Base-by-base conservation (phyloP, 805 yeast species). In the Starmerella apis region DNA sequence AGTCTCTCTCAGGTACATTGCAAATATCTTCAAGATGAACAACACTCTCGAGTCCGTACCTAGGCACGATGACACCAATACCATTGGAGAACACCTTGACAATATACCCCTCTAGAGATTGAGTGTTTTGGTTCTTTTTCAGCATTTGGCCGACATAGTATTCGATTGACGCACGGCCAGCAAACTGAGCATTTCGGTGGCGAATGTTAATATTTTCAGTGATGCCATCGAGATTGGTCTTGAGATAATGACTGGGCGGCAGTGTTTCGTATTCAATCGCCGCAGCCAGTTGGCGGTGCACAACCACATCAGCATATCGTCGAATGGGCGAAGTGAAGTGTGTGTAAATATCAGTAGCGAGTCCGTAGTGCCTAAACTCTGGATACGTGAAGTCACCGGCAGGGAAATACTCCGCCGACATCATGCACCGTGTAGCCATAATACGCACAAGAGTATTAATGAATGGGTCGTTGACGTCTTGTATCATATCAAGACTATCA, bases 311-410 rank as follows among this genome's bases (percentile, higher is more conserved):
- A 72, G 98, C 95, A 66, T 86, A 92, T 65, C 99, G 81, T 69
- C 99, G 80, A 63, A 92, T 92, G 9, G 99, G 99, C 1, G 96
- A 87, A 1, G 99, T 92, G 74, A 88, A 92, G 74, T 92, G 99
- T 1, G 99, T 92, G 67, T 92, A 92, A 42, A 92, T 92, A 59
- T 88, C 96, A 47, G 90, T 87, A 2, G 99, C 99, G 56, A 92
- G 74, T 65, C 99, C 99, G 66, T 92, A 92, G 73, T 92, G 99
- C 55, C 82, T 79, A 72, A 86, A 92, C 56, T 92, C 98, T 13
- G 94, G 80, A 63, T 86, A 86, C 9, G 94, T 84, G 61, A 74
- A 86, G 14, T 83, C 79, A 8, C 99, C 97, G 0, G 95, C 78
- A 10, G 94, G 80, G 70, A 92, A 92, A 64, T 92, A 92, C 64